Evolutionary conservation across 1,284 basidiomycete genomes (phyloP).

Genomic region (Pterulicium gracile): DNA sequence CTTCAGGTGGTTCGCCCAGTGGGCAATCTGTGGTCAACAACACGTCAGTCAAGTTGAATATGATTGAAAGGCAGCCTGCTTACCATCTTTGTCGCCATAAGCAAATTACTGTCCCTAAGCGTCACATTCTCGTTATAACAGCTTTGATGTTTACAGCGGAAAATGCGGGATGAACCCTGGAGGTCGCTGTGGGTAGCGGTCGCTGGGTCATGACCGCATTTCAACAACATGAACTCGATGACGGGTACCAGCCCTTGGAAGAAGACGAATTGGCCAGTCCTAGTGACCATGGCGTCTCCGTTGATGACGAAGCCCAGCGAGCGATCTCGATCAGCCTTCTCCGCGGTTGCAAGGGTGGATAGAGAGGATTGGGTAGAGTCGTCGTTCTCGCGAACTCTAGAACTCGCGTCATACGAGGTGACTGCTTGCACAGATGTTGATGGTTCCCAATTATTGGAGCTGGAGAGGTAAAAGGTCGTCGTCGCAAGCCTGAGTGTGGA

Average conservation of each 20-base stretch:
- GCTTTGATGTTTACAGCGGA: too few species aligned
- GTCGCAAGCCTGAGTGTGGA: neutral
- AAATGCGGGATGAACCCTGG: too few species aligned
- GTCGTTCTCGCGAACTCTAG: neutral
- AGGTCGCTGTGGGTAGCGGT: neutral
- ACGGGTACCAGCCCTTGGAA: neutral
- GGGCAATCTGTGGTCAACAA: too few species aligned
- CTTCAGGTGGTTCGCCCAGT: too few species aligned
- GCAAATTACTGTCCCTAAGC: too few species aligned
- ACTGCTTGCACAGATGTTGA: neutral
- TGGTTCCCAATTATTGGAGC: neutral
- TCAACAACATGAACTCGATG: neutral
- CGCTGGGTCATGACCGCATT: neutral
- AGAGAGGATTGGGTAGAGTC: neutral
- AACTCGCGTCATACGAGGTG: neutral
- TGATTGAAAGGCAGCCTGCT: too few species aligned
- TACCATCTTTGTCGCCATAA: too few species aligned
- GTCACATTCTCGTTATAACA: too few species aligned
- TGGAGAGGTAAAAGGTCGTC: neutral
- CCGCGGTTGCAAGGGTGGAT: neutral
- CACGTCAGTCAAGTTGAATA: too few species aligned
- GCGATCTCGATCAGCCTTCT: neutral
- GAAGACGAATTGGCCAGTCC: neutral
- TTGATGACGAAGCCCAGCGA: too few species aligned
- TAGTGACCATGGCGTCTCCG: neutral